phyloP scores from a whole-genome alignment of 2,329 filamentous ascomycete genomes.

The Aureobasidium sp. region DNA sequence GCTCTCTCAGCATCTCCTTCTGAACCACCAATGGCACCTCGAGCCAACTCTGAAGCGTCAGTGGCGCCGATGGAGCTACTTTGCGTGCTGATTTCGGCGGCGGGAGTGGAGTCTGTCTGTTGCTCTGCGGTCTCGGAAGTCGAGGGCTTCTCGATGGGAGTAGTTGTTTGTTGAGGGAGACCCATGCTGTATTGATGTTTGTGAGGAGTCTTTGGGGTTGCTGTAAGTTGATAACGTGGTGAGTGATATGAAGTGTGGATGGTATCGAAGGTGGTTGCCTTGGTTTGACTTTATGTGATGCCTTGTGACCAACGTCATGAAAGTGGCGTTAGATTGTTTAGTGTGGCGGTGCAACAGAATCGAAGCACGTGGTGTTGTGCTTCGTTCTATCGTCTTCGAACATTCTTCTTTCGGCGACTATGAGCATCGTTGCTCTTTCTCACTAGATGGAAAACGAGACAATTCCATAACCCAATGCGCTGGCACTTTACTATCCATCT shows the following conservation, averaged over 20 bases:
- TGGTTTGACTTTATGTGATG: neutral
- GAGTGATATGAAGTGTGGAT: neutral
- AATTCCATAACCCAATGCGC: no score
- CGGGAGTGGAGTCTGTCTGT: neutral
- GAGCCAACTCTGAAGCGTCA: neutral
- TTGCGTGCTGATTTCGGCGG: slow-evolving; percentile 1
- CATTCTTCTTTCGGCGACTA: neutral
- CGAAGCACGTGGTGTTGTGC: neutral
- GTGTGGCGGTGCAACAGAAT: neutral
- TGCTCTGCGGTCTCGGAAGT: slow-evolving; percentile 12
- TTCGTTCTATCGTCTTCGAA: neutral
- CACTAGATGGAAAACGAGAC: no score
- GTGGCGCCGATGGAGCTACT: neutral
- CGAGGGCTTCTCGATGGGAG: slow-evolving; percentile 13
- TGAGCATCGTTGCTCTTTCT: neutral
- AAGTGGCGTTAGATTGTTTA: neutral
- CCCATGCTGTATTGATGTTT: slow-evolving; percentile 3
- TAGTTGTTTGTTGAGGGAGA: slow-evolving; percentile 16
- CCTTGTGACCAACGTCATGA: neutral
- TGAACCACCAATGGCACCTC: slow-evolving; percentile 12
- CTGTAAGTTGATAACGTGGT: neutral
- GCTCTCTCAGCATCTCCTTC: slow-evolving; percentile 7
- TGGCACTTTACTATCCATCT: no score
- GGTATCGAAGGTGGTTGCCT: neutral
- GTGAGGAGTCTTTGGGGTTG: neutral